phyloP scores from a whole-genome alignment of 31 red algal genomes.

The Bonnemaisonia californica region DNA sequence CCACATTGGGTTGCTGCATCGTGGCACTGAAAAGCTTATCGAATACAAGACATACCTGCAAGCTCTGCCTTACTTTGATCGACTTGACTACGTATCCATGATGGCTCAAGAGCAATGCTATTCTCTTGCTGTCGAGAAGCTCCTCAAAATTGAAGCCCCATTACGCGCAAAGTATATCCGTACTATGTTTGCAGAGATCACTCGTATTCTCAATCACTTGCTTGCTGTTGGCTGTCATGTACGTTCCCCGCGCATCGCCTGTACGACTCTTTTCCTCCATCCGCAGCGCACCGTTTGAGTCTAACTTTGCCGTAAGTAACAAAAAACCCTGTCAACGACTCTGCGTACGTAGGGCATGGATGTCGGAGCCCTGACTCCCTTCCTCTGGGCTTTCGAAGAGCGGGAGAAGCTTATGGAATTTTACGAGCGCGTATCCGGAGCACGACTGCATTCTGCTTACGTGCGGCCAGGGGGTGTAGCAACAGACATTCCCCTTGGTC shows the following conservation, averaged over 20 bases:
- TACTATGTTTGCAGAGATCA: slow-evolving; percentile 96
- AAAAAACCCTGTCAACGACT: neutral
- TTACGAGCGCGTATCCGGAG: slow-evolving; percentile 98
- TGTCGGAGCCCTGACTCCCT: slow-evolving; percentile 97
- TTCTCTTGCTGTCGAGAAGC: slow-evolving; percentile 96
- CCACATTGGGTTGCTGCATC: slow-evolving; percentile 97
- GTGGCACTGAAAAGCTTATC: slow-evolving; percentile 99
- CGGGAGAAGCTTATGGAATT: slow-evolving; percentile 99
- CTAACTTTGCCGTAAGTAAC: neutral
- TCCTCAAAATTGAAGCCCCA: slow-evolving; percentile 89
- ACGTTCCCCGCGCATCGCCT: slow-evolving; percentile 3
- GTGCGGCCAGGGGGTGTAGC: slow-evolving; percentile 93
- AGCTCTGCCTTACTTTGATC: slow-evolving; percentile 99
- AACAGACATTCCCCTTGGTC: slow-evolving; percentile 85
- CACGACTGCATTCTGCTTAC: slow-evolving; percentile 95
- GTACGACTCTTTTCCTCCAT: neutral
- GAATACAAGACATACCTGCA: slow-evolving; percentile 99
- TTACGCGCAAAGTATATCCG: slow-evolving; percentile 93
- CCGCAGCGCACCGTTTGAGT: neutral
- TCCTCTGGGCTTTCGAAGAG: slow-evolving; percentile 99
- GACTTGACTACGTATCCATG: slow-evolving; percentile 99
- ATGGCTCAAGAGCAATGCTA: slow-evolving; percentile 99
- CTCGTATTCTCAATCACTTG: slow-evolving; percentile 97
- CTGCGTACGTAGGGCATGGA: slow-evolving; percentile 69
- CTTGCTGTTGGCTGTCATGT: slow-evolving; percentile 94